Evolutionary conservation across 371 early-diverging fungal species (phyloP), one percentile per base, ranked within the genome.

Genomic region (Mucor lusitanicus): DNA sequence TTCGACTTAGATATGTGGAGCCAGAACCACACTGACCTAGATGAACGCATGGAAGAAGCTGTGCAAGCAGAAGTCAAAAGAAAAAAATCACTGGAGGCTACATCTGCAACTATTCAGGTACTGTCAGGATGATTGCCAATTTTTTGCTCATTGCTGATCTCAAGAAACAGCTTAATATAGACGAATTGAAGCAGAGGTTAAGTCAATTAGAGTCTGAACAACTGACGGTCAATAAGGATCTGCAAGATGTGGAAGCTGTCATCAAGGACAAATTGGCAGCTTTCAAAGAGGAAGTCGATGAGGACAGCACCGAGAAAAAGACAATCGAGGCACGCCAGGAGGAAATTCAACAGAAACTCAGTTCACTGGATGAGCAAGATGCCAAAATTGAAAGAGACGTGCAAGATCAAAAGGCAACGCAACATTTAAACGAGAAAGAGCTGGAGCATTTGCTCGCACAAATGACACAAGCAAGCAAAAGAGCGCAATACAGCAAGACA

Each of bases 1-100:
- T 68, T 68, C 58, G 68, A 68, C 46, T 30, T 48, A 15, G 63
- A 55, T 7, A 62, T 68, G 58, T 68, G 68, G 63, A 55, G 44
- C 9, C 63, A 63, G 46, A 62, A 39, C 13, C 57, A 68, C 15
- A 8, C 58, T 8, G 68, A 68, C 28, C 37, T 68, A 19, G 56
- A 30, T 12, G 63, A 63, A n/a, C 56, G 57, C 13, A 68, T 68
- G 39, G 58, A 63, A 3, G 68, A 68, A 48, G 56, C 50, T 40
- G 55, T 61, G 15, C 61, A 67, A 21, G 25, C 21, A 17, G 67
- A 67, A 30, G 39, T 3, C 11, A 56, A 61, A 5, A 30, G 55
- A 33, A 61, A 56, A 21, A 25, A 21, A 2, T 11, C 46, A n/a
- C 3, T 65, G n/a, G 27, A 35, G 6, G 8, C 44, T 35, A 44